A percentile compares a stretch with the other conserved stretches of the same genome.
These are phyloP conservation scores for Artemisia argyi DNA, from an alignment of 129 eudicot genomes.

Conservation along the genomic window DNA sequence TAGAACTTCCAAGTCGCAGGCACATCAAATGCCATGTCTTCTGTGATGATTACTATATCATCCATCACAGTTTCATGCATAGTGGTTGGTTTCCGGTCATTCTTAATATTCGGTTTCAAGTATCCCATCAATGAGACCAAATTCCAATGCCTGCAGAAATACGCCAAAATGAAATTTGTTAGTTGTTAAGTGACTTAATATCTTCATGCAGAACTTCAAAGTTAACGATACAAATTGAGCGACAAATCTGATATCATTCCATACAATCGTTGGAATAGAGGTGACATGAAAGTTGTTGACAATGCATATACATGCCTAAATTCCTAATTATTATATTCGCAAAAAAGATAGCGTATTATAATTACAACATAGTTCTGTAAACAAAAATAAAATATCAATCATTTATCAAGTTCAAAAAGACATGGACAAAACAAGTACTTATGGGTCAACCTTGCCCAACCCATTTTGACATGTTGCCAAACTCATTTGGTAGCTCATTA, in stretches of 20 bases:
- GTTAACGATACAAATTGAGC: background rate
- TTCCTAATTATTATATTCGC: too few relatives aligned
- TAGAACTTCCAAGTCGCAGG: constrained; percentile 15
- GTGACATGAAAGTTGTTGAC: background rate
- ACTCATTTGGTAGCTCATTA: too few relatives aligned
- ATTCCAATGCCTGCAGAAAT: constrained; percentile 85
- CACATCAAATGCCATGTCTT: constrained; percentile 17
- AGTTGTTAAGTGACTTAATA: background rate
- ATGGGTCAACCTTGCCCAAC: background rate
- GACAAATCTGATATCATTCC: constrained; percentile 5
- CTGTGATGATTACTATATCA: constrained; percentile 18
- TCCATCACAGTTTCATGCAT: constrained; percentile 3
- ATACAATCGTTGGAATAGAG: background rate
- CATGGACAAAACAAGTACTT: too few relatives aligned
- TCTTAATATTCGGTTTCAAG: constrained; percentile 75
- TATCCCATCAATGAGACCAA: constrained; percentile 88
- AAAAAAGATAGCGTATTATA: too few relatives aligned
- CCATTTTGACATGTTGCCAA: too few relatives aligned
- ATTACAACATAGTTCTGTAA: too few relatives aligned
- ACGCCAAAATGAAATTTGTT: constrained; percentile 5
- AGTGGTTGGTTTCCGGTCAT: background rate
- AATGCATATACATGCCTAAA: too few relatives aligned
- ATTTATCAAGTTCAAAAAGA: too few relatives aligned
- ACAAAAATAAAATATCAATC: too few relatives aligned
- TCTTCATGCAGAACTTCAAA: constrained; percentile 16